Evolutionary conservation across 306 rosid genomes (phyloP), one percentile per base, ranked within the genome.

Genomic region (Luffa aegyptiaca): DNA sequence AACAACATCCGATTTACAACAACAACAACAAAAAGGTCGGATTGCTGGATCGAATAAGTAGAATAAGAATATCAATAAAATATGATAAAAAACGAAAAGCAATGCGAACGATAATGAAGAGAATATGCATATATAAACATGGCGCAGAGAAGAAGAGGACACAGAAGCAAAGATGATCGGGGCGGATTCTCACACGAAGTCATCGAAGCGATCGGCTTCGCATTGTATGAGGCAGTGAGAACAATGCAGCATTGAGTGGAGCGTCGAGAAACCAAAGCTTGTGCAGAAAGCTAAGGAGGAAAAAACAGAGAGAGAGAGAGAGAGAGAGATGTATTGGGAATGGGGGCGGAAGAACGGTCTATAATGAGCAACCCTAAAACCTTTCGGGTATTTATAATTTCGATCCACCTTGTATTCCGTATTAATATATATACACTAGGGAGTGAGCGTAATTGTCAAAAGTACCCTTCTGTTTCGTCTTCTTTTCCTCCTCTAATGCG

Each of bases 181-280:
- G 21, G 35, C 51, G 52, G 52, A 68, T 41, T 71, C 77, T 73
- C 41, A 73, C 77, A 73, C 26, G 44, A 73, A 73, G 44, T 73
- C 59, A 49, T 73, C 77, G 77, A 73, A 36, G n/a, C 58, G 77
- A 73, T 73, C 77, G 77, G 77, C 26, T 48, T 73, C 21, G 61
- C 58, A 51, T 39, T 45, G 59, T 0, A 16, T 16, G 77, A 73
- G 77, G 44, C 77, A 73, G 20, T 73, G 77, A 73, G 77, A 73
- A 33, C 77, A 73, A 31, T 48, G 59, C 20, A 73, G 6, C 77
- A 73, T 73, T 31, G 77, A 44, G 53, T 17, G 12, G 31, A 16
- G 74, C 33, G 45, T 36, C 16, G 16, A 70, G 18, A 46, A 70
- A 70, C 3, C 76, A 46, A 5, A 70, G 75, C 49, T 66, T 66